A percentile compares a stretch with the other conserved stretches of the same genome.
Evolutionary conservation across 2,329 filamentous ascomycete genomes (phyloP).

Genomic region (Ilyonectria robusta): DNA sequence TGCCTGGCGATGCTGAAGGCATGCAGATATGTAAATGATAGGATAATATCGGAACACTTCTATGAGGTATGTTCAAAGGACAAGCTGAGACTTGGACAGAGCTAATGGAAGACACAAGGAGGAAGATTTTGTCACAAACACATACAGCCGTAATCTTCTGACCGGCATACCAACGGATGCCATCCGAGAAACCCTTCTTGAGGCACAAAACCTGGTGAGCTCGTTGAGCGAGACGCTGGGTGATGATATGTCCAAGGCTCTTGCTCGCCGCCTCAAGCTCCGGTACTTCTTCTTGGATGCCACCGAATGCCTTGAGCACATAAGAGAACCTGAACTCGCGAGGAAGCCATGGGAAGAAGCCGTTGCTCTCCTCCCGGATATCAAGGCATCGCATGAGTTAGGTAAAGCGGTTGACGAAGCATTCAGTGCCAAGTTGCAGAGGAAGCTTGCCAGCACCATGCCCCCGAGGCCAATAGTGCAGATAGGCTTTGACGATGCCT

Average conservation of each 20-base stretch:
- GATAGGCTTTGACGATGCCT: slow-evolving; percentile 79
- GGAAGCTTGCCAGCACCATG: slow-evolving; percentile 92
- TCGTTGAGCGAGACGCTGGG: slow-evolving; percentile 56
- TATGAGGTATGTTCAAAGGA: slow-evolving; percentile 76
- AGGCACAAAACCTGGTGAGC: slow-evolving; percentile 68
- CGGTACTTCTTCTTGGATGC: slow-evolving; percentile 74
- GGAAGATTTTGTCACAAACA: slow-evolving; percentile 95
- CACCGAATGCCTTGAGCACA: slow-evolving; percentile 63
- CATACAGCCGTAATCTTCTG: slow-evolving; percentile 86
- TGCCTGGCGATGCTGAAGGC: slow-evolving; percentile 88
- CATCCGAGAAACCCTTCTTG: slow-evolving; percentile 68
- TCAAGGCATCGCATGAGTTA: slow-evolving; percentile 73
- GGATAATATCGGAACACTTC: slow-evolving; percentile 86
- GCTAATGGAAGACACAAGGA: slow-evolving; percentile 68
- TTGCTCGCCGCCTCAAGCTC: slow-evolving; percentile 76
- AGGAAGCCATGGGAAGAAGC: slow-evolving; percentile 68
- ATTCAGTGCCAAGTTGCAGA: slow-evolving; percentile 91
- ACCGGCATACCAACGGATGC: slow-evolving; percentile 71
- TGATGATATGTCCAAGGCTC: slow-evolving; percentile 64
- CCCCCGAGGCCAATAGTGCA: slow-evolving; percentile 92
- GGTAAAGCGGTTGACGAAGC: slow-evolving; percentile 79
- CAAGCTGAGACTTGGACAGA: too few relatives aligned
- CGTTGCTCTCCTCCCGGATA: slow-evolving; percentile 63
- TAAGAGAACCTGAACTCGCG: slow-evolving; percentile 61
- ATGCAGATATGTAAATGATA: slow-evolving; percentile 83